Evolutionary conservation across 495 filamentous ascomycete species (phyloP), one percentile per base, ranked within the genome.

Genomic region (Aspergillus taichungensis): DNA sequence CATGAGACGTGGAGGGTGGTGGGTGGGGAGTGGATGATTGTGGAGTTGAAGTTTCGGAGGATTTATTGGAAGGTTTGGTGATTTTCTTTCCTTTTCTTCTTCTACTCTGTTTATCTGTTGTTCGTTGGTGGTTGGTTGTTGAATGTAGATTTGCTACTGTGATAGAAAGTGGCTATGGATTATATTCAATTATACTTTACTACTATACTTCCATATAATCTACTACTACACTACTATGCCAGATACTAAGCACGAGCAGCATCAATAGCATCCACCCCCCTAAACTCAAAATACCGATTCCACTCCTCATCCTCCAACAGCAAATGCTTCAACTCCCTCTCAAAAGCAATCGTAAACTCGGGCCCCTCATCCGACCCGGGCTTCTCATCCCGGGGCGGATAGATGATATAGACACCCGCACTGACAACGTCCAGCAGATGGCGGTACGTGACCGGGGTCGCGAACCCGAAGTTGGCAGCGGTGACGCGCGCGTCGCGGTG

Each of bases 331-430:
- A 66, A 40, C 9, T 56, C 46, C 42, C 53, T 63, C 52, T 73
- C 72, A 37, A 66, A 63, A 0, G 58, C 38, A 34, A 75, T 58
- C 27, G 60, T 51, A 46, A 75, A 62, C 52, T 72, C 70, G 12
- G 50, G 59, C 1, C 72, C 72, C 39, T 75, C 66, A 41, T 72
- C 63, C 7, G 61, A 52, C 6, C 50, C 55, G 5, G 45, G 27
- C 10, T 27, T 42, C 0, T 18, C 38, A 5, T 37, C 40, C 5
- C 43, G 49, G 35, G 56, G 43, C 12, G 56, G 56, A 11, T 60
- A 62, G 8, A 62, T 46, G 8, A 56, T 37, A 11, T 52, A 12
- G 0, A 56, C 40, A 7, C 54, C 52, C 1, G 49, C 32, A 0
- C 49, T 49, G 13, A 58, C 30, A 5, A 30, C 18, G 29, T 56